Base-by-base conservation (phyloP, 148 eudicot genomes). In the Rhododendron mucronatum region DNA sequence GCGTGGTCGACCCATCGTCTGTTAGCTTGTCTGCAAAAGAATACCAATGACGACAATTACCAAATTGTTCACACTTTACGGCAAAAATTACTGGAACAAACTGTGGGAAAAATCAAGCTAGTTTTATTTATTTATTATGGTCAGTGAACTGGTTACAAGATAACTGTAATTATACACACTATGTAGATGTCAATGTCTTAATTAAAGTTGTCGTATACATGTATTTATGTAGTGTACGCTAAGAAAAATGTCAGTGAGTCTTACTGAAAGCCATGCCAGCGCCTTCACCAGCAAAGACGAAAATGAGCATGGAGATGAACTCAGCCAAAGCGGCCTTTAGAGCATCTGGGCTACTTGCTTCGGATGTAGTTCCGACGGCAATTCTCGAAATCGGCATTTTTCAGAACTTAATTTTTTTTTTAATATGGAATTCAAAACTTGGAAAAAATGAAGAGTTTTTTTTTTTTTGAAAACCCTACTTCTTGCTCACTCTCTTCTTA, bases 231-330 rank as follows among this genome's bases (percentile, higher is more conserved):
- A 63, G 30, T 26, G 30, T 2, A n/a, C 33, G 11, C 20, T 65
- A n/a, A 10, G 14, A 15, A 59, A 79, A 37, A 11, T 48, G 21
- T 44, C 0, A 41, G 6, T 1, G 3, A 79, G 79, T 39, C 95
- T 91, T 90, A 95, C 96, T 88, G 84, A 89, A 93, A 78, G 98
- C 98, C 98, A 95, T 95, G 91, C 95, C 96, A 33, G 96, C 87
- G 80, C 98, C 98, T 91, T 93, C 89, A 28, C 98, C 98, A 2
- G 98, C 98, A 45, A 95, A 95, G 69, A 93, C 98, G 86, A 95
- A 95, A 84, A 95, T 92, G 90, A 95, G 93, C 92, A 89, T 90
- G 84, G 95, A 95, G 87, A 95, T 92, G 92, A 95, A 95, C 94
- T 95, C 98, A 13, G 98, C 98, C 28, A 92, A 76, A 7, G 92